phyloP scores from a whole-genome alignment of 768 basidiomycete species.

The Tubosaeta sp. region DNA sequence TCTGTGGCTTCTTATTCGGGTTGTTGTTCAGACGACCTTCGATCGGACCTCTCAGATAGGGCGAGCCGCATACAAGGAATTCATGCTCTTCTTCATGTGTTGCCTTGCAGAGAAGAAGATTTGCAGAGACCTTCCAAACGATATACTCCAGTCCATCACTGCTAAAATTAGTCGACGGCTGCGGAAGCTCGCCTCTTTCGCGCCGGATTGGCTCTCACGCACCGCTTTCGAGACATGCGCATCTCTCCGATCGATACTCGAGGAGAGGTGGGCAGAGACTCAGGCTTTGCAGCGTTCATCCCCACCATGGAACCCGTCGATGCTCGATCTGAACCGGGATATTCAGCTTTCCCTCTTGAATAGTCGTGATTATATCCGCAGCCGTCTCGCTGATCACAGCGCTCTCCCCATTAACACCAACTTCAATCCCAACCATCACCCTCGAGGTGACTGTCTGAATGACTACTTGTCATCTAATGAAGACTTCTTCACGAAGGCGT shows the following conservation, averaged over 20 bases:
- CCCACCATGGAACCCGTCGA: constrained; percentile 27
- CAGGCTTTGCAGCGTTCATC: constrained; percentile 25
- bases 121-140: constrained; percentile 18
- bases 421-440: constrained; percentile 4
- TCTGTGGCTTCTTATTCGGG: constrained; percentile 47
- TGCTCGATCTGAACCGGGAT: constrained; percentile 29
- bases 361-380: constrained; percentile 27
- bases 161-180: constrained; percentile 36
- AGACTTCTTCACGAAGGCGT: constrained; percentile 5
- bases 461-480: constrained; percentile 13
- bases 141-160: constrained; percentile 35
- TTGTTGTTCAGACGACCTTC: constrained; percentile 39
- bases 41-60: constrained; percentile 11
- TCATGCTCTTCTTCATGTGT: constrained; percentile 31
- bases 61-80: constrained; percentile 27
- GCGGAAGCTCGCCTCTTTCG: constrained; percentile 30
- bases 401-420: fast-evolving
- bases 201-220: constrained; percentile 11
- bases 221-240: constrained; percentile 5
- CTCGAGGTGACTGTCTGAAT: constrained; percentile 7
- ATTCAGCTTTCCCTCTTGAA: constrained; percentile 30
- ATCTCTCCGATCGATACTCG: constrained; percentile 18
- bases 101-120: constrained; percentile 4
- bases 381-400: constrained; percentile 6
- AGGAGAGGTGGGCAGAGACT: constrained; percentile 34